These are phyloP conservation scores for Boletus rubroflammeus DNA, from an alignment of 768 basidiomycete genomes.

Conservation along the genomic window DNA sequence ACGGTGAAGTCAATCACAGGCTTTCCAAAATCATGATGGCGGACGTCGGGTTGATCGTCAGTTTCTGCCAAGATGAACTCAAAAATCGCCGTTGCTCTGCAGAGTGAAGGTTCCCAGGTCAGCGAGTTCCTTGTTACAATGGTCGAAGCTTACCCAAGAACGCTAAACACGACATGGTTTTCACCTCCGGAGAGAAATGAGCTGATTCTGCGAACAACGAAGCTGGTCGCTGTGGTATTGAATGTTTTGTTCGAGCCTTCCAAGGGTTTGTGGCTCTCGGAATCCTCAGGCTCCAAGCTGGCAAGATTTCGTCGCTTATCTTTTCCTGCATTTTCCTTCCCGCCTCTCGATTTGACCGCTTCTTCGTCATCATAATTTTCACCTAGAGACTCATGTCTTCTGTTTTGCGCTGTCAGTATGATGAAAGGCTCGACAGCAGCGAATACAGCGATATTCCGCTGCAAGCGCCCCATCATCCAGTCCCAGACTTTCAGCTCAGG, in stretches of 20 bases:
- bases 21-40: slow-evolving; percentile 46
- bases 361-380: slow-evolving; percentile 27
- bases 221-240: slow-evolving; percentile 35
- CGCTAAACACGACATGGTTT: slow-evolving; percentile 58
- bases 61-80: slow-evolving; percentile 35
- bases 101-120: neutral
- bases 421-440: slow-evolving; percentile 48
- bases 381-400: slow-evolving; percentile 26
- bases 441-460: slow-evolving; percentile 50
- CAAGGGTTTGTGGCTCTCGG: neutral
- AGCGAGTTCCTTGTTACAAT: neutral
- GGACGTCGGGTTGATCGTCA: slow-evolving; percentile 26
- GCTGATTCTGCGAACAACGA: slow-evolving; percentile 57
- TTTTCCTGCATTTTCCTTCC: slow-evolving; percentile 16
- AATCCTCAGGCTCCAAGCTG: slow-evolving; percentile 22
- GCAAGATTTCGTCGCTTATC: slow-evolving; percentile 22
- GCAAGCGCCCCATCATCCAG: slow-evolving; percentile 61
- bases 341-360: slow-evolving; percentile 13
- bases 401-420: slow-evolving; percentile 30
- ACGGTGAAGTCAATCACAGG: slow-evolving; percentile 62
- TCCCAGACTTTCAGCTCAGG: slow-evolving; percentile 72
- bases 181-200: slow-evolving; percentile 39
- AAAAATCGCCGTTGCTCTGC: slow-evolving; percentile 70
- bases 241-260: slow-evolving; percentile 16
- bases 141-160: slow-evolving; percentile 56